These are phyloP conservation scores for Cotoneaster glaucophyllus DNA, from an alignment of 306 rosid genomes.

Conservation along the genomic window DNA sequence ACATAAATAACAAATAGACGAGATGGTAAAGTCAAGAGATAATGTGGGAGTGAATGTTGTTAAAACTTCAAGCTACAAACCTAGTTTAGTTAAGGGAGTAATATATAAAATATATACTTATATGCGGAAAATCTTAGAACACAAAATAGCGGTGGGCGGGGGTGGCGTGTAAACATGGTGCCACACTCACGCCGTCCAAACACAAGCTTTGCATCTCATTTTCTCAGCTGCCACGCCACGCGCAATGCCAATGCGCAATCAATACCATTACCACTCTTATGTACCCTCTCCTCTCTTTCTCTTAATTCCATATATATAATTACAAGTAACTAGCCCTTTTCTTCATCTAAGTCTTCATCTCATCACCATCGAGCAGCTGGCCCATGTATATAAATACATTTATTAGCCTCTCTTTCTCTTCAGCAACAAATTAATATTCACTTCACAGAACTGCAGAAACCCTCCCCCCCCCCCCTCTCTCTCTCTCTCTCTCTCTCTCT, in stretches of 20 bases:
- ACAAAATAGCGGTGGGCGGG: constrained; percentile 50
- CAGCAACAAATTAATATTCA: constrained; percentile 11
- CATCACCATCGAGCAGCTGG: background rate
- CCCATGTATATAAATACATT: constrained; percentile 18
- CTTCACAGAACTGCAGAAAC: background rate
- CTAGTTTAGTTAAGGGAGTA: background rate
- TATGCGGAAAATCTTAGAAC: constrained; percentile 24
- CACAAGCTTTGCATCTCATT: constrained; percentile 25
- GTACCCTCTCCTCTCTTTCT: background rate
- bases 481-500: background rate
- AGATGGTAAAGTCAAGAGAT: background rate
- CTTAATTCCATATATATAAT: background rate
- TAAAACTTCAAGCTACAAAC: background rate
- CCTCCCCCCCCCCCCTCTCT: background rate
- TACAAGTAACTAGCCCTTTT: background rate
- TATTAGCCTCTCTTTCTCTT: constrained; percentile 26
- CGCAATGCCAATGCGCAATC: constrained; percentile 46
- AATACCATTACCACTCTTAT: constrained; percentile 23
- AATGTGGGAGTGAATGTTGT: background rate
- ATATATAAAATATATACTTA: background rate
- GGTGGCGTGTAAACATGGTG: constrained; percentile 88
- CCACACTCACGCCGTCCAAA: constrained; percentile 98
- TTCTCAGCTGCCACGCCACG: constrained; percentile 81
- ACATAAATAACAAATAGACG: too few relatives aligned
- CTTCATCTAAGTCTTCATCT: background rate